Evolutionary conservation across 2,329 filamentous ascomycete species (phyloP).

Genomic region (Sordariomycetes sp.): DNA sequence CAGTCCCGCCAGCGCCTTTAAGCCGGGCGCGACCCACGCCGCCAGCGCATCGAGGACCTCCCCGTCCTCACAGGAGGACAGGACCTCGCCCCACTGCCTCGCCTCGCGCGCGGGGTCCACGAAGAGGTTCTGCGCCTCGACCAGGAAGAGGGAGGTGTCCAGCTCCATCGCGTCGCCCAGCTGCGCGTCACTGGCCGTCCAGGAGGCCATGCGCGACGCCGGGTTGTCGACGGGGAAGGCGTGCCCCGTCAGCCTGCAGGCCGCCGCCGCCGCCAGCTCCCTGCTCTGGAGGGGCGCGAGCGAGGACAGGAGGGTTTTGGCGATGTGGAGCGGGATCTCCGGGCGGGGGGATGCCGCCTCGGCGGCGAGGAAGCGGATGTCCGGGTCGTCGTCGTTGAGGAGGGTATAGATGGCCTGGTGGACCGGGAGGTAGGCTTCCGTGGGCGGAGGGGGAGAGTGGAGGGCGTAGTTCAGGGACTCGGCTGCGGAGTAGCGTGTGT

Average conservation of each 20-base stretch:
- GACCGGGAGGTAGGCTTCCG: constrained; percentile 36
- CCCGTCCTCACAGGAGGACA: constrained; percentile 19
- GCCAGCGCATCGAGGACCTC: constrained; percentile 17
- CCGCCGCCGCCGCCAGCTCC: constrained; percentile 28
- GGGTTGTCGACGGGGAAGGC: constrained; percentile 5
- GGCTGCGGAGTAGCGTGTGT: constrained; percentile 51
- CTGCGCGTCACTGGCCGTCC: constrained; percentile 12
- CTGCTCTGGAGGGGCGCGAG: constrained; percentile 26
- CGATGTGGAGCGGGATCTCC: constrained; percentile 37
- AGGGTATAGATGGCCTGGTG: constrained; percentile 63
- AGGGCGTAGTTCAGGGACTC: constrained; percentile 44
- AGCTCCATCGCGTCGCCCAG: constrained; percentile 35
- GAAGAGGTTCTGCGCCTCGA: constrained; percentile 94
- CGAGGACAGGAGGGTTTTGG: constrained; percentile 23
- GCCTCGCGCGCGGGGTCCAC: constrained; percentile 71
- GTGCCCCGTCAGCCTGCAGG: constrained; percentile 26
- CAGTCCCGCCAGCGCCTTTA: constrained; percentile 21
- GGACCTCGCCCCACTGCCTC: constrained; percentile 51
- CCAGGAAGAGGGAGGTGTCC: constrained; percentile 65
- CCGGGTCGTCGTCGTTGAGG: constrained; percentile 85
- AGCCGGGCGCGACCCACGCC: constrained; percentile 39
- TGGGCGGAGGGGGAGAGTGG: constrained; percentile 7
- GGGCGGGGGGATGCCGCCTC: constrained; percentile 29
- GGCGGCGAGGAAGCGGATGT: constrained; percentile 61
- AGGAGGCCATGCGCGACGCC: not conserved